Evolutionary conservation across 495 filamentous ascomycete genomes (phyloP).

Genomic region (Daldinia bambusicola): DNA sequence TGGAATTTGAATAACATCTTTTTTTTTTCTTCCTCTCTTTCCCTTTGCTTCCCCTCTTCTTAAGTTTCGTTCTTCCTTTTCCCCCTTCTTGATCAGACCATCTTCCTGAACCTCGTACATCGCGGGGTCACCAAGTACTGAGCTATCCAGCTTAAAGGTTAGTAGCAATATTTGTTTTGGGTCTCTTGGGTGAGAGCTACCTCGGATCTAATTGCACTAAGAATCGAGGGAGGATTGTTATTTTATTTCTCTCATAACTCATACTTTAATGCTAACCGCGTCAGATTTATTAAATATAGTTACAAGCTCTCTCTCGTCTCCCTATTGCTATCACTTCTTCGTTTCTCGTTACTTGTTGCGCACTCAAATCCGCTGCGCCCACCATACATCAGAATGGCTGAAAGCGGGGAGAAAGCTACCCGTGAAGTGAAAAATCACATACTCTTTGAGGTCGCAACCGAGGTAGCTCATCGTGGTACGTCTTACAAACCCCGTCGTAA

Average conservation of each 20-base stretch:
- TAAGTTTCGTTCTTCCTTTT: neutral
- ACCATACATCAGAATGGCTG: slow-evolving; percentile 45
- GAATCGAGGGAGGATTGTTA: neutral
- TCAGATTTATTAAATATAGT: slow-evolving; percentile 14
- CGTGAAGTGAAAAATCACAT: slow-evolving; percentile 63
- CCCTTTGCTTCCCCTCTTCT: slow-evolving; percentile 1
- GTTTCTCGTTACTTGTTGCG: slow-evolving; percentile 1
- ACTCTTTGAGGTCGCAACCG: slow-evolving; percentile 95
- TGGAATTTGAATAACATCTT: slow-evolving; percentile 11
- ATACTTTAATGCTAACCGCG: slow-evolving; percentile 2
- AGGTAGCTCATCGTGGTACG: slow-evolving; percentile 93
- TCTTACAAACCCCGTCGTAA: slow-evolving; percentile 17
- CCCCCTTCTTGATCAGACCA: neutral
- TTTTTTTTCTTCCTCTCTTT: neutral
- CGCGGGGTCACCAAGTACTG: neutral
- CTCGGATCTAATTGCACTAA: neutral
- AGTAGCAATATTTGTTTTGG: neutral
- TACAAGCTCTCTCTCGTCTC: neutral
- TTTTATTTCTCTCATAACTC: neutral
- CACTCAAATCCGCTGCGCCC: slow-evolving; percentile 5
- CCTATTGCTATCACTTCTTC: slow-evolving; percentile 1
- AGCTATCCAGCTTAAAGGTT: neutral
- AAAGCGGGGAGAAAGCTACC: slow-evolving; percentile 50
- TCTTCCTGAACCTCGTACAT: neutral
- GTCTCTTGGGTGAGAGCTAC: slow-evolving; percentile 9